Base-by-base conservation (phyloP, 805 yeast genomes). In the Candida rishiriensis region DNA sequence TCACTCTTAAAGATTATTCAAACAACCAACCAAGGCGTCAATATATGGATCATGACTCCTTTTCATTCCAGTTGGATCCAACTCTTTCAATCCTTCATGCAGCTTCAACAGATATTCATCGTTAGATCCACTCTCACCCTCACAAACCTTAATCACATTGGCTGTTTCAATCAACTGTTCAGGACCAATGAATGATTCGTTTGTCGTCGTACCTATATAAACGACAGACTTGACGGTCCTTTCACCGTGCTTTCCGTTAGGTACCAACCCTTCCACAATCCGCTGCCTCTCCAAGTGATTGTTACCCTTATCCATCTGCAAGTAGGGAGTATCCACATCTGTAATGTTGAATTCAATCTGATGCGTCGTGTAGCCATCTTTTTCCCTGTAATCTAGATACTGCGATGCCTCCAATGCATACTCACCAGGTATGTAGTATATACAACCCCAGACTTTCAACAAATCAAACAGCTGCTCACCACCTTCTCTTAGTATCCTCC, bases 71-170 rank as follows among this genome's bases (percentile, higher is more conserved):
- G 52, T 49, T 9, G 67, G 69, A 49, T 66, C 65, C 43, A 76
- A 55, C 29, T 65, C 67, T 13, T 56, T 45, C 38, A 83, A 61
- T 0, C 89, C 76, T 10, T 67, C 60, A 38, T 73, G 72, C 45
- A 90, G 67, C 40, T 70, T 65, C 39, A 66, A 60, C 47, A 91
- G 64, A 59, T 90, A 90, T 55, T 87, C 95, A 40, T 69, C 63
- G 58, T 90, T 90, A 13, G 73, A 70, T 0, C 98, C 97, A 56
- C 95, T 84, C 18, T 93, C 93, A 0, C 98, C 98, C 6, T 52
- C 55, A 14, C 84, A 69, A 0, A 53, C 53, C 10, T 71, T 65
- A 12, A 90, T 88, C 8, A 77, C 71, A 15, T 54, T 52, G 0
- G 95, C 95, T 0, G 96, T 81, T 0, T 61, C 64, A 6, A 61